phyloP scores from a whole-genome alignment of 2,329 filamentous ascomycete genomes.

The Rhinocladiella mackenziei region DNA sequence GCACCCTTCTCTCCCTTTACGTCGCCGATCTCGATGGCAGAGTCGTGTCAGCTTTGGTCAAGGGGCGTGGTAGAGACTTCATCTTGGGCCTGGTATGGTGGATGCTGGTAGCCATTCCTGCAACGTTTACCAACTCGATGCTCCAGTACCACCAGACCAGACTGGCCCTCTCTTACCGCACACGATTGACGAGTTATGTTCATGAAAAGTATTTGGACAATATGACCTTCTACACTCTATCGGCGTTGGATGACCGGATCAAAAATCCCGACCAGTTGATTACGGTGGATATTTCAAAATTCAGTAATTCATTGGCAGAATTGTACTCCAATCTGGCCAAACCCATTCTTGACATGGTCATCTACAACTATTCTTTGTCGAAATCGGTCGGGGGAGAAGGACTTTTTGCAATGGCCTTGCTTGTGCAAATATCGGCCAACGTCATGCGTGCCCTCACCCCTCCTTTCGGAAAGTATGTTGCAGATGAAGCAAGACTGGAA shows the following conservation, averaged over 20 bases:
- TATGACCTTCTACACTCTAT: constrained; percentile 96
- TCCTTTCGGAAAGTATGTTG: constrained; percentile 95
- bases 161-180: constrained; percentile 86
- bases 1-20: constrained; percentile 90
- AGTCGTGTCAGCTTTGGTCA: constrained; percentile 86
- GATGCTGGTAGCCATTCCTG: constrained; percentile 95
- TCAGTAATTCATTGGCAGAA: constrained; percentile 91
- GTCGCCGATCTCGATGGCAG: constrained; percentile 90
- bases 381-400: constrained; percentile 95
- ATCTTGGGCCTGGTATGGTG: constrained; percentile 87
- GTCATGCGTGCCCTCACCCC: constrained; percentile 93
- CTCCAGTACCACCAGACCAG: constrained; percentile 96
- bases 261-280: constrained; percentile 98
- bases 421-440: constrained; percentile 88
- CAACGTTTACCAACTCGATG: constrained; percentile 99
- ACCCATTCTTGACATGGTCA: constrained; percentile 87
- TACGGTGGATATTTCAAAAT: constrained; percentile 92
- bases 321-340: constrained; percentile 96
- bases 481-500: constrained; percentile 88
- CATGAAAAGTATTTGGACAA: constrained; percentile 96
- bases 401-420: constrained; percentile 87
- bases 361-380: constrained; percentile 92
- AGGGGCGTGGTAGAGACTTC: constrained; percentile 87
- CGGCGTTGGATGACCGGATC: constrained; percentile 91
- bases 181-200: constrained; percentile 86